These are phyloP conservation scores for Thalassiosira pacifica DNA, from an alignment of 352 stramenopile species.

Conservation along the genomic window DNA sequence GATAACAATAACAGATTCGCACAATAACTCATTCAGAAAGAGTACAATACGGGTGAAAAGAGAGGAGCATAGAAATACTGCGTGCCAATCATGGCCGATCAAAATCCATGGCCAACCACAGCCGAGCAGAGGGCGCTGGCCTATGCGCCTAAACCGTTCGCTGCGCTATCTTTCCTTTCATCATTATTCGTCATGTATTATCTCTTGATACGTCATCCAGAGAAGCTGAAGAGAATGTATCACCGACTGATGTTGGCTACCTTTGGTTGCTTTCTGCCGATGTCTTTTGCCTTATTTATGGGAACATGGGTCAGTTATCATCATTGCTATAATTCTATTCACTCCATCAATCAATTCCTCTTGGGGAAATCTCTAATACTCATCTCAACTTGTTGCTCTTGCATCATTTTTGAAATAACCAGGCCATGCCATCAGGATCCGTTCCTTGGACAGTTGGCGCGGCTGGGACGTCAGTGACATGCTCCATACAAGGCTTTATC, in stretches of 20 bases:
- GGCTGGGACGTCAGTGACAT: constrained; percentile 42
- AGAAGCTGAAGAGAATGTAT: constrained; percentile 33
- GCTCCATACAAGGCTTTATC: constrained; percentile 51
- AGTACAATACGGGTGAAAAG: too few species aligned
- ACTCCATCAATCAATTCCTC: not conserved
- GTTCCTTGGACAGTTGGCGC: constrained; percentile 22
- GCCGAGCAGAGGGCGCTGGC: constrained; percentile 26
- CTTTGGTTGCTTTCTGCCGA: not conserved
- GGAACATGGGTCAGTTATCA: constrained; percentile 32
- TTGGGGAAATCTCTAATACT: not conserved
- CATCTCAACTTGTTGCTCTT: not conserved
- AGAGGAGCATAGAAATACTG: too few species aligned
- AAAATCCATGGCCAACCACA: constrained; percentile 6
- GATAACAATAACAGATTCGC: too few species aligned
- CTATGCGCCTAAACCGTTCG: constrained; percentile 37
- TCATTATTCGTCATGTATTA: constrained; percentile 36
- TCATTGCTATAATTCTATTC: too few species aligned
- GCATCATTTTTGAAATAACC: not conserved
- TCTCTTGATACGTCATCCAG: not conserved
- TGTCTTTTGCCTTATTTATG: constrained; percentile 27
- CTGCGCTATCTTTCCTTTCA: constrained; percentile 24
- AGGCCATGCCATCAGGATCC: constrained; percentile 39
- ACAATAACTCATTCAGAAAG: too few species aligned
- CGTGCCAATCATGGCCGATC: not conserved
- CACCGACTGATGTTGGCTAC: constrained; percentile 43